A percentile compares a stretch with the other conserved stretches of the same genome.
Conservation (phyloP, 371 early-diverging fungal genomes). For the Nematocida ausubeli region DNA sequence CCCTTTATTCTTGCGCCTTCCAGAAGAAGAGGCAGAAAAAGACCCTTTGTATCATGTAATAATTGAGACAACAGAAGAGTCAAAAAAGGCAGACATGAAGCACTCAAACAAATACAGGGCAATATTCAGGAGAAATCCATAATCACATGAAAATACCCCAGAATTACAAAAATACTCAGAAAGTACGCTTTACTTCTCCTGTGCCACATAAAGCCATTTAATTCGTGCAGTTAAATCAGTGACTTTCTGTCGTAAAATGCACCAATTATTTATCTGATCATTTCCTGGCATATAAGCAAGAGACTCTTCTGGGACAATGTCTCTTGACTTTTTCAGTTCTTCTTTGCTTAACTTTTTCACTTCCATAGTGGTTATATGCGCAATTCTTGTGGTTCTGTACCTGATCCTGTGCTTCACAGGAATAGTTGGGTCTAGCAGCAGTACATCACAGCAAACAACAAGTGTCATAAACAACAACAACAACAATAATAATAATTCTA, state of each 20-base stretch:
- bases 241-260: too few relatives aligned
- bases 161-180: too few relatives aligned
- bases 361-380: background rate
- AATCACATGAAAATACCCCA: too few relatives aligned
- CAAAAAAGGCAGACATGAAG: slow-evolving; percentile 56
- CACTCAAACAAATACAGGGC: slow-evolving; percentile 47
- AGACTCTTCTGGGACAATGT: too few relatives aligned
- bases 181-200: too few relatives aligned
- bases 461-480: slow-evolving; percentile 42
- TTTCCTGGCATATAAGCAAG: too few relatives aligned
- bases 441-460: background rate
- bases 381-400: slow-evolving; percentile 26
- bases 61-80: slow-evolving; percentile 47
- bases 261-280: too few relatives aligned
- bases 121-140: slow-evolving; percentile 34
- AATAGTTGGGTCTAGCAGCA: background rate
- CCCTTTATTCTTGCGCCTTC: slow-evolving; percentile 20
- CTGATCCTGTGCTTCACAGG: slow-evolving; percentile 24
- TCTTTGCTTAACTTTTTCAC: background rate
- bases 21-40: slow-evolving; percentile 32
- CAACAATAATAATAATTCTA: slow-evolving; percentile 49
- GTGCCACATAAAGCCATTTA: too few relatives aligned
- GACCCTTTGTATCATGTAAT: slow-evolving; percentile 34
- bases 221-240: too few relatives aligned
- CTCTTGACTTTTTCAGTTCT: background rate